Percentiles rank a stretch among this genome's conserved stretches.
Evolutionary conservation across 768 basidiomycete genomes (phyloP).

Genomic region (Leucosporidium yakuticum): DNA sequence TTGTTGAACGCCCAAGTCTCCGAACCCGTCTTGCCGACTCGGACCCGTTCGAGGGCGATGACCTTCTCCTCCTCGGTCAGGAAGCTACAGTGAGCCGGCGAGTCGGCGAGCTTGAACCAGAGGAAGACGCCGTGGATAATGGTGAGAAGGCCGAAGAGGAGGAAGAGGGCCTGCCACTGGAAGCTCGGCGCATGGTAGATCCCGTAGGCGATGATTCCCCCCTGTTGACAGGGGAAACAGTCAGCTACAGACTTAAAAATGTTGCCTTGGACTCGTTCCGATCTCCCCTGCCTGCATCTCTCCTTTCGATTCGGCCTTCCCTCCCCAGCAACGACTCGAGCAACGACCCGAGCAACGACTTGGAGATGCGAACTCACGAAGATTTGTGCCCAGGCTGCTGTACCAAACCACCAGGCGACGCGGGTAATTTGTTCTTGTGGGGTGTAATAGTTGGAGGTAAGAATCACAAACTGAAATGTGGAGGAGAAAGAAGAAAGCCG

Average conservation of each 20-base stretch:
- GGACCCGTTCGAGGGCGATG: slow-evolving; percentile 59
- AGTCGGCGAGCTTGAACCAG: slow-evolving; percentile 59
- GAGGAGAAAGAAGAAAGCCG: slow-evolving; percentile 12
- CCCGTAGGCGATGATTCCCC: not conserved
- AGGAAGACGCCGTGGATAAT: slow-evolving; percentile 57
- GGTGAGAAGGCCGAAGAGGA: slow-evolving; percentile 58
- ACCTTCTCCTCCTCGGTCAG: slow-evolving; percentile 57
- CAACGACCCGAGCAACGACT: too few relatives aligned
- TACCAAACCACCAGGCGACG: slow-evolving; percentile 10
- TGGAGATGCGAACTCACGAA: not conserved
- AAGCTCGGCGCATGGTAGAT: slow-evolving; percentile 13
- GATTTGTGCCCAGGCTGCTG: not conserved
- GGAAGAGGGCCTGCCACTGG: slow-evolving; percentile 46
- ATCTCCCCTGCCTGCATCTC: too few relatives aligned
- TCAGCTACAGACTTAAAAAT: too few relatives aligned
- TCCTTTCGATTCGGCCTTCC: too few relatives aligned
- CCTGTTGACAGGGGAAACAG: too few relatives aligned
- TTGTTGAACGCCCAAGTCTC: slow-evolving; percentile 31
- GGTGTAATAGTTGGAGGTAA: slow-evolving; percentile 17
- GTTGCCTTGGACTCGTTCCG: too few relatives aligned
- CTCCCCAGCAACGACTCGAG: too few relatives aligned
- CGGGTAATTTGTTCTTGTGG: slow-evolving; percentile 20
- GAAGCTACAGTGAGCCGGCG: slow-evolving; percentile 56
- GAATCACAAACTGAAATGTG: slow-evolving; percentile 4
- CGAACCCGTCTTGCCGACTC: slow-evolving; percentile 58